Conservation (phyloP, 1,284 basidiomycete genomes). For the Cryptococcus jaspeensis region DNA sequence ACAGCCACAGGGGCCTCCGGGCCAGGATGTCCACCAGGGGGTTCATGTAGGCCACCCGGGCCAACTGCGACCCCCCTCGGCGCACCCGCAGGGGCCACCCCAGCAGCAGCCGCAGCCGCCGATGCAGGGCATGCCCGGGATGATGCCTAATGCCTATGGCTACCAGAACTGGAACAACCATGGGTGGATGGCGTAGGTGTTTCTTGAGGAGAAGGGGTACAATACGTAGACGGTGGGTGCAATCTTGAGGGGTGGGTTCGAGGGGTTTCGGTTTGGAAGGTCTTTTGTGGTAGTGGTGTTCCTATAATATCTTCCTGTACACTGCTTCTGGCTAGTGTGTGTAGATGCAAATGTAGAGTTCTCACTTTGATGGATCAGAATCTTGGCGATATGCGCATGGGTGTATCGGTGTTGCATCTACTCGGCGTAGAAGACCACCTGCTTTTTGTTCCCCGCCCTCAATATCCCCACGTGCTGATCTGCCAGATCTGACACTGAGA, state of each 20-base stretch:
- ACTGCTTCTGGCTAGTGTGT: background rate
- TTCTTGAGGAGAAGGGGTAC: background rate
- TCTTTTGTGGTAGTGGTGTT: background rate
- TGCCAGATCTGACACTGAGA: conserved; percentile 60
- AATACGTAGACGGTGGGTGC: background rate
- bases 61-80: background rate
- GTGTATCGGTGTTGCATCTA: background rate
- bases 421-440: conserved; percentile 60
- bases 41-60: background rate
- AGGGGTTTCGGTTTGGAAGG: background rate
- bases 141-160: background rate
- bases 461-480: conserved; percentile 66
- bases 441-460: conserved; percentile 71
- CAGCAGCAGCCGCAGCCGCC: conserved; percentile 4
- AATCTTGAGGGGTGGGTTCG: background rate
- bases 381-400: too few relatives aligned
- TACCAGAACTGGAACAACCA: conserved; percentile 17
- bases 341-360: background rate
- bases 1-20: conserved; percentile 1
- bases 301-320: background rate
- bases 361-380: background rate
- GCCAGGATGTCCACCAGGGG: background rate
- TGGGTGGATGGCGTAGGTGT: conserved; percentile 34
- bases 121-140: background rate
- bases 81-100: background rate